Evolutionary conservation across 441 rosid species (phyloP).

Genomic region (Caryocar brasiliense): DNA sequence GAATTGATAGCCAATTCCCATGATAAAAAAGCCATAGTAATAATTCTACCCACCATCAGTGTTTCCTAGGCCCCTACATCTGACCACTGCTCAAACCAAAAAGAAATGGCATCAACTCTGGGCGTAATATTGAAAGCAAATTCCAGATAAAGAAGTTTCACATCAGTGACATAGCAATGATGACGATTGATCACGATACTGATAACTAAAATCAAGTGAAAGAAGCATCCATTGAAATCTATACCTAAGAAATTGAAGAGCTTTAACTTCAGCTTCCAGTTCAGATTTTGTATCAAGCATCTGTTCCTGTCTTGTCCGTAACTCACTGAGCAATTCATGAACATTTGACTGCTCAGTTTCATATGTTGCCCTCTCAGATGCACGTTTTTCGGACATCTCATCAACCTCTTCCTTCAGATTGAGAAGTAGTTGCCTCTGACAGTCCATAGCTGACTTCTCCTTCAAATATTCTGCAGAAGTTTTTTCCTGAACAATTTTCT

Average conservation of each 20-base stretch:
- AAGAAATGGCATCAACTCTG: too few relatives aligned
- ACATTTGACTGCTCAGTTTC: slow-evolving; percentile 36
- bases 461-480: slow-evolving; percentile 37
- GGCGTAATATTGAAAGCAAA: too few relatives aligned
- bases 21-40: too few relatives aligned
- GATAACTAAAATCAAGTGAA: neutral
- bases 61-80: too few relatives aligned
- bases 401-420: slow-evolving; percentile 54
- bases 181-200: too few relatives aligned
- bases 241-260: slow-evolving; percentile 73
- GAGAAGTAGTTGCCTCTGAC: slow-evolving; percentile 66
- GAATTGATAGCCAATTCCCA: too few relatives aligned
- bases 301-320: slow-evolving; percentile 43
- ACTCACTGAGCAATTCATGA: slow-evolving; percentile 29
- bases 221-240: neutral
- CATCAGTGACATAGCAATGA: too few relatives aligned
- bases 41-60: too few relatives aligned
- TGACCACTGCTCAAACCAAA: too few relatives aligned
- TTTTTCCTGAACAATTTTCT: slow-evolving; percentile 37
- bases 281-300: slow-evolving; percentile 53
- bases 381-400: slow-evolving; percentile 63
- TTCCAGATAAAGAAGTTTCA: too few relatives aligned
- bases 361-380: slow-evolving; percentile 40
- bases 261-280: slow-evolving; percentile 74
- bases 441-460: slow-evolving; percentile 72